phyloP scores from a whole-genome alignment of 148 eudicot species.

The Linanthus parryae region DNA sequence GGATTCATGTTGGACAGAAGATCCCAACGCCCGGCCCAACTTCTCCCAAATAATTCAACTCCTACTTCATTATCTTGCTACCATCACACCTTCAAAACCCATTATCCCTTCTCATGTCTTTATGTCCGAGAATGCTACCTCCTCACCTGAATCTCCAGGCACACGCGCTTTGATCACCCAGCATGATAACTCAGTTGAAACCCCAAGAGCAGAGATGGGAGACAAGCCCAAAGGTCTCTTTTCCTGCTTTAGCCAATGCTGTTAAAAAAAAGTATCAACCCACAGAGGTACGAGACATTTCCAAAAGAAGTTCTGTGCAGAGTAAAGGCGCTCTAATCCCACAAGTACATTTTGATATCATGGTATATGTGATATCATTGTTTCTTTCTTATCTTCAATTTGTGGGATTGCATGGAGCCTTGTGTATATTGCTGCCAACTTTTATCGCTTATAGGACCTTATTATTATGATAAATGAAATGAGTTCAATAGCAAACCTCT shows the following conservation, averaged over 20 bases:
- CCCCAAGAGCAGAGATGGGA: slow-evolving; percentile 57
- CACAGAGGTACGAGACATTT: not conserved
- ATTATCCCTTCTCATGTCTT: slow-evolving; percentile 55
- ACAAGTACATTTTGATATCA: not conserved
- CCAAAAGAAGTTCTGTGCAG: not conserved
- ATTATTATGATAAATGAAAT: too few relatives aligned
- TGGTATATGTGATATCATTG: slow-evolving; percentile 2
- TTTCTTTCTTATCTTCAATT: not conserved
- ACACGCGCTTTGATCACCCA: slow-evolving; percentile 77
- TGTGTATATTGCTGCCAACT: not conserved
- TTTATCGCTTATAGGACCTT: too few relatives aligned
- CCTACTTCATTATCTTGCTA: slow-evolving; percentile 64
- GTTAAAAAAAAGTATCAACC: slow-evolving; percentile 1
- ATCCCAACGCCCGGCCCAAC: slow-evolving; percentile 73
- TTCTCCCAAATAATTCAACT: slow-evolving; percentile 76
- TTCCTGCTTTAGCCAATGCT: slow-evolving; percentile 68
- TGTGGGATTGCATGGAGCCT: slow-evolving; percentile 12
- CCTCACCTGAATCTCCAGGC: slow-evolving; percentile 94
- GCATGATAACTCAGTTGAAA: slow-evolving; percentile 49
- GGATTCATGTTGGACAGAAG: slow-evolving; percentile 88
- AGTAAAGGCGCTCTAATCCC: slow-evolving; percentile 5
- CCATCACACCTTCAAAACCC: slow-evolving; percentile 51
- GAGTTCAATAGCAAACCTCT: too few relatives aligned
- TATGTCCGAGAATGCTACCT: slow-evolving; percentile 58
- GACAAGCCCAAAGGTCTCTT: slow-evolving; percentile 49